Base-by-base conservation (phyloP, 768 basidiomycete species). In the Xanthoconium purpureum region DNA sequence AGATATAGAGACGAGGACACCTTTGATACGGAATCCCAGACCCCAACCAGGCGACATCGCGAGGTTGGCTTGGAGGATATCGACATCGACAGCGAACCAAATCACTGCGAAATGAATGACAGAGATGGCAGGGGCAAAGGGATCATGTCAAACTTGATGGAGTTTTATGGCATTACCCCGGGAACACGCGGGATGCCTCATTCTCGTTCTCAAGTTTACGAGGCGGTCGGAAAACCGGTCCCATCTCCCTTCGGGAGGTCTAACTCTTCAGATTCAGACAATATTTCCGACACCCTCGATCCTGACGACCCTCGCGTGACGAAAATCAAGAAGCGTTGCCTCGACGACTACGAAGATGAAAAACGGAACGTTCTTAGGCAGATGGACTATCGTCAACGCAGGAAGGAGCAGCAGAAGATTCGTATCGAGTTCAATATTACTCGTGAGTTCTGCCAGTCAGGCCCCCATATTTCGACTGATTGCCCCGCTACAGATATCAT, bases 341-440 rank as follows among this genome's bases (percentile, higher is more conserved):
- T 81, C 35, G 81, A 84, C 54, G 85, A 87, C 63, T 77, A 78
- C 9, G 81, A 82, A 32, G 87, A 87, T 56, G 70, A 84, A 17
- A 84, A 86, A 69, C 82, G 78, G 57, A 80, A 84, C 52, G 76
- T 75, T 44, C 74, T 88, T 37, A 79, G 81, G 46, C 77, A 78
- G 57, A 85, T 88, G 85, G 81, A 81, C 64, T 89, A 89, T 67
- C 81, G 80, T 62, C 71, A 80, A 44, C 82, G 87, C 36, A 78
- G 84, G 62, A 89, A 88, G 66, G 80, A 84, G 60, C 76, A 80
- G 11, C 82, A 80, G 68, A 80, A 80, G 24, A 79, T 84, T 57
- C 82, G 77, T 55, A 90, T 91, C 53, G 84, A 89, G 63, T 89
- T 85, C 67, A 90, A 91, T 62, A 76, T 90, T 50, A 81, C 85